Evolutionary conservation across 108 stramenopile species (phyloP).

Genomic region (Nitzschia sp.): DNA sequence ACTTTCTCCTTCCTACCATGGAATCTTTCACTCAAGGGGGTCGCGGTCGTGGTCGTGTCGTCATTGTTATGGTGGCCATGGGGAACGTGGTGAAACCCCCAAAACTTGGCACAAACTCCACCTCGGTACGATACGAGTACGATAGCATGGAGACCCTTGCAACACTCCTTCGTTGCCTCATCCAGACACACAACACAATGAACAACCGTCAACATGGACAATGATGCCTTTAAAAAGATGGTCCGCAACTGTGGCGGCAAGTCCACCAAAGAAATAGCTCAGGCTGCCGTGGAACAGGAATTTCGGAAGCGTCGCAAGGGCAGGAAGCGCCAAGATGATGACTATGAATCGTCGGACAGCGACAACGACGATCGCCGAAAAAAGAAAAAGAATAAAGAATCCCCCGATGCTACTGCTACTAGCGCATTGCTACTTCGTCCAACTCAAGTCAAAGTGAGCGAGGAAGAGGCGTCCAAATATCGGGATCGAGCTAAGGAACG

Average conservation of each 20-base stretch:
- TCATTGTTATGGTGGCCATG: no score
- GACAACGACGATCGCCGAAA: constrained; percentile 33
- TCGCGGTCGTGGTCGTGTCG: no score
- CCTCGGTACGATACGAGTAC: no score
- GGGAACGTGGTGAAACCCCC: no score
- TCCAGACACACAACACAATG: no score
- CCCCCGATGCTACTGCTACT: no score
- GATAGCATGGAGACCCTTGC: no score
- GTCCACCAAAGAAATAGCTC: constrained; percentile 72
- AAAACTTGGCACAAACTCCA: no score
- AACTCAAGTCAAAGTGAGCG: constrained; percentile 14
- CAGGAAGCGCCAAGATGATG: constrained; percentile 29
- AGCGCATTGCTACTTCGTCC: constrained; percentile 12
- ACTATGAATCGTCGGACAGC: constrained; percentile 28
- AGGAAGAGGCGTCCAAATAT: constrained; percentile 45
- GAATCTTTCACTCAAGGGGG: no score
- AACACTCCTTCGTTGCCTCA: no score
- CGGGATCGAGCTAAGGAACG: constrained; percentile 87
- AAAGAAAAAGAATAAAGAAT: constrained; percentile 36
- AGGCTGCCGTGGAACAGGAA: constrained; percentile 77
- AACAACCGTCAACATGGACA: constrained; percentile 53
- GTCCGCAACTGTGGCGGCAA: constrained; percentile 48
- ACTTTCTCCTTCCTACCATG: no score
- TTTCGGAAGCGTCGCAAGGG: constrained; percentile 48
- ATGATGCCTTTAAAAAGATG: constrained; percentile 73